phyloP scores from a whole-genome alignment of 2,329 filamentous ascomycete species.

The Arthrobotrys sphaeroides region DNA sequence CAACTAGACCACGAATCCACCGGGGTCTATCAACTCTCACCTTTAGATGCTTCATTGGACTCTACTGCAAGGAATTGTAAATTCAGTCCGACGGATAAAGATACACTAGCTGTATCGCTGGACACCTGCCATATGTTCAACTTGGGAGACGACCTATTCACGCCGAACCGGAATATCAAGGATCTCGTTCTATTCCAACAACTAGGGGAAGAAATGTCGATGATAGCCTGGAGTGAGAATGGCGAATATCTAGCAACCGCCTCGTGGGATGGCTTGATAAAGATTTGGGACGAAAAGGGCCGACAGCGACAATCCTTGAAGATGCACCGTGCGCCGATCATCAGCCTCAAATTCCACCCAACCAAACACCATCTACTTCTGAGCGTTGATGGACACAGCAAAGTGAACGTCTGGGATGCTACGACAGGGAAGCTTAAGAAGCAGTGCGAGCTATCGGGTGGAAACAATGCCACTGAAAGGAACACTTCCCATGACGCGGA shows the following conservation, averaged over 20 bases:
- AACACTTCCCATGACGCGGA: slow-evolving; percentile 38
- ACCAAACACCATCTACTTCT: slow-evolving; percentile 38
- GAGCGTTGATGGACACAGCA: slow-evolving; percentile 43
- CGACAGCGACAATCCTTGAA: slow-evolving; percentile 32
- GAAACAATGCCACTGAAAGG: slow-evolving; percentile 9
- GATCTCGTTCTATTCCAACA: slow-evolving; percentile 28
- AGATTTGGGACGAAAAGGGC: slow-evolving; percentile 42
- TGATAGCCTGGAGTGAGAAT: slow-evolving; percentile 41
- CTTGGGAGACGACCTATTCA: slow-evolving; percentile 23
- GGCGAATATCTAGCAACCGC: slow-evolving; percentile 48
- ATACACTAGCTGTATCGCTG: slow-evolving; percentile 30
- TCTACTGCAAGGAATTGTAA: slow-evolving; percentile 36
- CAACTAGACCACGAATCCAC: slow-evolving; percentile 44
- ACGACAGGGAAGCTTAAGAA: slow-evolving; percentile 34
- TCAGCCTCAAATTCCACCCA: slow-evolving; percentile 48
- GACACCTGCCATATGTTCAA: slow-evolving; percentile 42
- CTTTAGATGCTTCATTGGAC: slow-evolving; percentile 7
- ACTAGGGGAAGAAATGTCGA: slow-evolving; percentile 33
- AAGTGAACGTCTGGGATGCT: slow-evolving; percentile 46
- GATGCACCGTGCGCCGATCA: slow-evolving; percentile 44
- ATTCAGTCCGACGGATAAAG: slow-evolving; percentile 35
- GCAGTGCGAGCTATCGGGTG: slow-evolving; percentile 30
- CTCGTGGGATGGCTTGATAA: slow-evolving; percentile 47
- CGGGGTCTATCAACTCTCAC: slow-evolving; percentile 32
- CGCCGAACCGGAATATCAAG: slow-evolving; percentile 16